phyloP scores from a whole-genome alignment of 495 filamentous ascomycete species.

The Hypoxylon lienhwacheense region DNA sequence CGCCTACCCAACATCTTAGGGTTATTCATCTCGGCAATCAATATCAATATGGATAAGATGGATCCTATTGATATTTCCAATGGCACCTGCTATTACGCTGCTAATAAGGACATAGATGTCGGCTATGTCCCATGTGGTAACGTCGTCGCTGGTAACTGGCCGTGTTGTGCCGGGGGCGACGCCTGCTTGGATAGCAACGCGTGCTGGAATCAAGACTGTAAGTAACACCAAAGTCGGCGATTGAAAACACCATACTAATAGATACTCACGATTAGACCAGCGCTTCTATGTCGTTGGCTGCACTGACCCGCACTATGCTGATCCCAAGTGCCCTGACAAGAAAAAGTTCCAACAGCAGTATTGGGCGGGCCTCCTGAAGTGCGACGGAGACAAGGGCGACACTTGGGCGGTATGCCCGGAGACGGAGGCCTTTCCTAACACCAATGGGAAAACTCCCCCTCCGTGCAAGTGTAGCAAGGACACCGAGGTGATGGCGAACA shows the following conservation, averaged over 20 bases:
- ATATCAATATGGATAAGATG: slow-evolving; percentile 11
- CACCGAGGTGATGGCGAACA: slow-evolving; percentile 28
- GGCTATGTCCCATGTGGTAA: slow-evolving; percentile 46
- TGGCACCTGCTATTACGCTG: slow-evolving; percentile 42
- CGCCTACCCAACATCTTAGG: not conserved
- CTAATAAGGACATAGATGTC: not conserved
- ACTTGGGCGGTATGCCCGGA: slow-evolving; percentile 31
- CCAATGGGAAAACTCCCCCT: slow-evolving; percentile 13
- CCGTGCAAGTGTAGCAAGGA: slow-evolving; percentile 31
- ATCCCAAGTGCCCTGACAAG: slow-evolving; percentile 35
- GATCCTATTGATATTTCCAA: slow-evolving; percentile 35
- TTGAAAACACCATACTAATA: not conserved
- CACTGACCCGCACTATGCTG: slow-evolving; percentile 29
- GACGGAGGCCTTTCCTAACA: slow-evolving; percentile 7
- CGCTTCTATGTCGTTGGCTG: slow-evolving; percentile 39
- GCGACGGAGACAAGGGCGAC: slow-evolving; percentile 21
- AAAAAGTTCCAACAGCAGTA: slow-evolving; percentile 19
- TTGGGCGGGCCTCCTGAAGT: slow-evolving; percentile 39
- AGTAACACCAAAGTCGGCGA: not conserved
- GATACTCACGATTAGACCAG: slow-evolving; percentile 12
- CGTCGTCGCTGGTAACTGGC: slow-evolving; percentile 33
- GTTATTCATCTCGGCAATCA: not conserved
- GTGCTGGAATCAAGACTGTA: slow-evolving; percentile 26
- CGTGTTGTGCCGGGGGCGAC: slow-evolving; percentile 35
- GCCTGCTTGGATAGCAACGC: slow-evolving; percentile 24